Percentiles rank a stretch among this genome's conserved stretches.
Conservation (phyloP, 192 early-diverging fungal genomes). For the Coemansia sp. region DNA sequence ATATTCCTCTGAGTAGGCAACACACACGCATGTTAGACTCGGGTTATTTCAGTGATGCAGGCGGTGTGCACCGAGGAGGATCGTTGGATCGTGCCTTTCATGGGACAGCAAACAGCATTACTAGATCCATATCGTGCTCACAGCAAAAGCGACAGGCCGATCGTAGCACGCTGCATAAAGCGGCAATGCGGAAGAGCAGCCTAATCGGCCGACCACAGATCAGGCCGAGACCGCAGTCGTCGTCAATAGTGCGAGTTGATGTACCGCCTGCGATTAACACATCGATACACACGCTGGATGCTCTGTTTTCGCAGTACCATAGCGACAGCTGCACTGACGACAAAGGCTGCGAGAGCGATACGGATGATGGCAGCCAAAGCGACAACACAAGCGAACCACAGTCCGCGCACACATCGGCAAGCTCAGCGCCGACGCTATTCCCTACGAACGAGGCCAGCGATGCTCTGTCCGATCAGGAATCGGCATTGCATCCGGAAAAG, state of each 20-base stretch:
- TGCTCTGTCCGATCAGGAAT: not conserved
- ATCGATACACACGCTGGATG: constrained; percentile 27
- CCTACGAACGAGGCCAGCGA: not conserved
- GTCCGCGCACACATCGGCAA: not conserved
- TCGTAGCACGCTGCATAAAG: not conserved
- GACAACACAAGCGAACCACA: not conserved
- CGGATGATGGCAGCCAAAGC: not conserved
- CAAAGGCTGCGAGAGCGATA: not conserved
- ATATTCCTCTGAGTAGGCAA: too few species aligned
- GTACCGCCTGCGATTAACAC: constrained; percentile 13
- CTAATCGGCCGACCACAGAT: not conserved
- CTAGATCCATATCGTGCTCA: not conserved
- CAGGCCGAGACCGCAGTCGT: not conserved
- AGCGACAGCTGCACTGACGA: not conserved
- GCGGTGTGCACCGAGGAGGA: not conserved
- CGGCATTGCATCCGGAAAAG: not conserved
- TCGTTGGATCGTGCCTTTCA: not conserved
- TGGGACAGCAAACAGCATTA: not conserved
- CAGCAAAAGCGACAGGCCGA: not conserved
- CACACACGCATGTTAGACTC: not conserved
- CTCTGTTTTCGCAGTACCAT: constrained; percentile 20
- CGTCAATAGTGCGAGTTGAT: constrained; percentile 26
- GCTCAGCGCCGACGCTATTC: not conserved
- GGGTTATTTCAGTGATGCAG: not conserved
- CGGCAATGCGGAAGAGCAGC: not conserved